Evolutionary conservation across 352 stramenopile genomes (phyloP).

Genomic region (Elongisporangium undulatum): DNA sequence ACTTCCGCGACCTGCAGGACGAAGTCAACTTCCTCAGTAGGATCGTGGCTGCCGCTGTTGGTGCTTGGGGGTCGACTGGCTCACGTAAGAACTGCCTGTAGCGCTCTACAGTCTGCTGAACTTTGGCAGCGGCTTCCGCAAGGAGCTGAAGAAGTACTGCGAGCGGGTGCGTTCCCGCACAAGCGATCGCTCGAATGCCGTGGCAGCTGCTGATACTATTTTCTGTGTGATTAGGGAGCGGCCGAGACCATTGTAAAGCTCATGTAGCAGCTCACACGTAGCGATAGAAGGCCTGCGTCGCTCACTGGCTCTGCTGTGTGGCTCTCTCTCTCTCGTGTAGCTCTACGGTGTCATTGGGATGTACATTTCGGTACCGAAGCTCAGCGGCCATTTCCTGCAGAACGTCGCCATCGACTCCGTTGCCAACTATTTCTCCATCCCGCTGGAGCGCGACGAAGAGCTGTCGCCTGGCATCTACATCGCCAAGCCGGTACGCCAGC

Average conservation of each 20-base stretch:
- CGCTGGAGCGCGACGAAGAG: slow-evolving; percentile 67
- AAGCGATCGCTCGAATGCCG: neutral
- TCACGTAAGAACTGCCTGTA: slow-evolving; percentile 8
- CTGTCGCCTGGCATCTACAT: slow-evolving; percentile 77
- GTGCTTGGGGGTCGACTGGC: too few relatives aligned
- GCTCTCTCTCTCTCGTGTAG: slow-evolving; percentile 15
- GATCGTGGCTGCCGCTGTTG: slow-evolving; percentile 9
- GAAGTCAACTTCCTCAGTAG: slow-evolving; percentile 78
- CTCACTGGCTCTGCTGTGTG: neutral
- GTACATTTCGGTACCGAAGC: slow-evolving; percentile 73
- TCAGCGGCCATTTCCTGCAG: slow-evolving; percentile 55
- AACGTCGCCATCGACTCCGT: slow-evolving; percentile 62
- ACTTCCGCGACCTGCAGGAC: slow-evolving; percentile 65
- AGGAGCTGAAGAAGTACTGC: slow-evolving; percentile 70
- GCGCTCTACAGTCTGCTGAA: slow-evolving; percentile 68
- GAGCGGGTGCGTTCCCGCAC: slow-evolving; percentile 32
- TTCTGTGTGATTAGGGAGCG: slow-evolving; percentile 29
- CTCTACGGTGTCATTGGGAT: slow-evolving; percentile 81
- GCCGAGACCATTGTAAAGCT: slow-evolving; percentile 67
- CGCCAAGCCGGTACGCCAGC: slow-evolving; percentile 65
- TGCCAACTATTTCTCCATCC: slow-evolving; percentile 68
- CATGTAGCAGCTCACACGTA: neutral
- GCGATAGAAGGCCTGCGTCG: neutral
- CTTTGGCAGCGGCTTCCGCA: slow-evolving; percentile 78
- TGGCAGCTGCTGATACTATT: neutral